Conservation (phyloP, 2,329 filamentous ascomycete genomes). For the Colletotrichum graminicola region DNA sequence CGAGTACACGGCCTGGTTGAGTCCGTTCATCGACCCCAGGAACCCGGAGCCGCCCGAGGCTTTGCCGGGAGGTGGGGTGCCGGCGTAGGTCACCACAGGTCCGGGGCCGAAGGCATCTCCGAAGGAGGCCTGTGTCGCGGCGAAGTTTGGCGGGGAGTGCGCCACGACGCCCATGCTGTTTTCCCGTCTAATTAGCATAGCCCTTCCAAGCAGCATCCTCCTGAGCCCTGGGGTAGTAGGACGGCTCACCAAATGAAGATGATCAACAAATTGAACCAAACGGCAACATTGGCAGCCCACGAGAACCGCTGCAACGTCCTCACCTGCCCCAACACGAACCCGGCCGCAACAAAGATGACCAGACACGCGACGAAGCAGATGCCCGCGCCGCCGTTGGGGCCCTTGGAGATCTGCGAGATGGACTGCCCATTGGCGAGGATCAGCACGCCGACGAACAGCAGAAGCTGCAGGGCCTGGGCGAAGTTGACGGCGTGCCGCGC, state of each 20-base stretch:
- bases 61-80: constrained; percentile 55
- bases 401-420: constrained; percentile 64
- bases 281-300: constrained; percentile 66
- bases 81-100: constrained; percentile 50
- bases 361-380: constrained; percentile 67
- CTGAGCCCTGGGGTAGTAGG: no score
- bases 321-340: constrained; percentile 67
- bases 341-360: constrained; percentile 62
- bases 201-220: not conserved
- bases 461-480: constrained; percentile 60
- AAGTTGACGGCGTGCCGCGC: constrained; percentile 62
- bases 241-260: constrained; percentile 59
- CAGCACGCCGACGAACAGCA: constrained; percentile 65
- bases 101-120: constrained; percentile 47
- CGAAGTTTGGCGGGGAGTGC: constrained; percentile 63
- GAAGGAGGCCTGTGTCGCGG: constrained; percentile 48
- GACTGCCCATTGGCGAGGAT: constrained; percentile 66
- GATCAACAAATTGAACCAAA: constrained; percentile 68
- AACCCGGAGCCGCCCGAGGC: constrained; percentile 59
- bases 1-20: constrained; percentile 60
- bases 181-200: not conserved
- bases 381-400: constrained; percentile 46
- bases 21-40: constrained; percentile 42
- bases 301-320: constrained; percentile 66
- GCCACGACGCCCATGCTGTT: constrained; percentile 64